Evolutionary conservation across 169 alveolate species (phyloP).

Genomic region (Plasmodium adleri): DNA sequence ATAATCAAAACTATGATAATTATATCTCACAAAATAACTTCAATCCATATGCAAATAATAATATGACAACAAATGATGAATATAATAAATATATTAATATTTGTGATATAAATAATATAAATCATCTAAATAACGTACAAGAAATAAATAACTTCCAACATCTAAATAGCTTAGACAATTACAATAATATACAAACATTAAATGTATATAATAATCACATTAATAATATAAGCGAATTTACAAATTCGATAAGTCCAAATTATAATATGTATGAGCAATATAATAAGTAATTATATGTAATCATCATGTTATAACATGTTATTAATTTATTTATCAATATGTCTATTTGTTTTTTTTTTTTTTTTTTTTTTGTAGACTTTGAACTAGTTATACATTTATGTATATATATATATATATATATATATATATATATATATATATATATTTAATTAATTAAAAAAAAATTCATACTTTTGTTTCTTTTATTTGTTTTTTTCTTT

Average conservation of each 20-base stretch:
- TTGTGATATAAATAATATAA: not conserved
- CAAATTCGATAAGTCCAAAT: too few relatives aligned
- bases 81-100: constrained; percentile 15
- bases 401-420: too few relatives aligned
- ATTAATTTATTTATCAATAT: too few relatives aligned
- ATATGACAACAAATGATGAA: constrained; percentile 5
- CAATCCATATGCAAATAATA: not conserved
- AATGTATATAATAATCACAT: not conserved
- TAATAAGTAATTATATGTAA: too few relatives aligned
- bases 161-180: not conserved
- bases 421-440: not conserved
- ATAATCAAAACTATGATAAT: not conserved
- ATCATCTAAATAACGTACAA: constrained; percentile 1
- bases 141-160: not conserved
- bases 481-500: not conserved
- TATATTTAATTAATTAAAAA: not conserved
- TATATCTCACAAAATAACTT: constrained; percentile 10
- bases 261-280: too few relatives aligned
- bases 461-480: not conserved
- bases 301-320: too few relatives aligned
- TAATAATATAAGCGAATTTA: not conserved
- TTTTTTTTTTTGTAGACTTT: too few relatives aligned
- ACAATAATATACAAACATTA: constrained; percentile 1
- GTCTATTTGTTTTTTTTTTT: too few relatives aligned
- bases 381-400: too few relatives aligned